Evolutionary conservation across 2,329 filamentous ascomycete genomes (phyloP), one percentile per base, ranked within the genome.

Genomic region (Fusarium falciforme): DNA sequence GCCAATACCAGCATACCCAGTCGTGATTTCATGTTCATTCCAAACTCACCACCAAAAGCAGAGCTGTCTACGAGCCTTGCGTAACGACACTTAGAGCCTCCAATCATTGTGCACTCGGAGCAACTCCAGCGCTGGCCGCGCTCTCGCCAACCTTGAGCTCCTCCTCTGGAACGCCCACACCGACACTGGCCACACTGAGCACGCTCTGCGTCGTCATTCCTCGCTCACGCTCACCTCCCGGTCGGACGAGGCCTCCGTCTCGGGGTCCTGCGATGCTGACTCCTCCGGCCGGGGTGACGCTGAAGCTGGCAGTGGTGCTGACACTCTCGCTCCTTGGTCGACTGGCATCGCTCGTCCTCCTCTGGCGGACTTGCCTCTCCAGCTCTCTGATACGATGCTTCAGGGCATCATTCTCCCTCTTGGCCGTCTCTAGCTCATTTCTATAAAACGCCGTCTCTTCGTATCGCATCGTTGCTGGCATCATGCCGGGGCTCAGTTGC

Each of bases 111-210:
- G 65, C 35, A 14, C 63, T 73, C 27, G 74, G 67, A n/a, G 64
- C 71, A 20, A 82, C 73, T 20, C 80, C 80, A 17, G 80, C 79
- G 74, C 88, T 90, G 2, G 89, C 88, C 1, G 90, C 90, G 71
- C 89, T 91, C 82, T 92, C 89, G 2, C 90, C 90, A 31, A 92
- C 89, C 61, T 85, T 85, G 49, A 92, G 80, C 77, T 90, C 89
- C 55, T 91, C 89, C 49, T 91, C 89, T 0, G 89, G 86, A 4
- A 90, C 89, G 3, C 89, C 89, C 0, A 89, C 85, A 6, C 82
- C 87, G 4, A 85, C 79, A 67, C 87, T 89, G 55, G 82, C 85
- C 6, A 85, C 77, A 66, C 87, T 89, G 62, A 85, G 66, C 61
- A 83, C 80, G 76, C 87, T 89, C 29, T 85, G 82, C 5, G 79